Conservation (phyloP, 176 grass and related monocot genomes). For the Secale cereale region DNA sequence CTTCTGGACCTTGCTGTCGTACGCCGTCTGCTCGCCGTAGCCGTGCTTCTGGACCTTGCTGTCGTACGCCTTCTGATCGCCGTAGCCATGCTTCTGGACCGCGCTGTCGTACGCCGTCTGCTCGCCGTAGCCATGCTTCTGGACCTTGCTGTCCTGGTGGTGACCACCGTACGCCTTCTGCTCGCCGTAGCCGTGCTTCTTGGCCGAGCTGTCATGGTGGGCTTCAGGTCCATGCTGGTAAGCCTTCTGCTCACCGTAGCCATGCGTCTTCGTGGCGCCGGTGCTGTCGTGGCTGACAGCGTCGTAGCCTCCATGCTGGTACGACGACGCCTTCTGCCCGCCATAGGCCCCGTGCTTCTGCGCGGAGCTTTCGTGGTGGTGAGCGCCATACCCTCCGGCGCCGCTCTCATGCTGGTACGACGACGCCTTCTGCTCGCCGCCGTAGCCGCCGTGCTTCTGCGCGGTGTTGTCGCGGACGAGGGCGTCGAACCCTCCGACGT, state of each 20-base stretch:
- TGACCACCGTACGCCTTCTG: not conserved
- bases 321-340: not conserved
- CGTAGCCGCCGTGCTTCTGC: not conserved
- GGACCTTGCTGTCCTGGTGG: not conserved
- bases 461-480: not conserved
- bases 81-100: not conserved
- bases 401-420: not conserved
- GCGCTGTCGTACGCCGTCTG: not conserved
- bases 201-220: not conserved
- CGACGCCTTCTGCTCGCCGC: not conserved
- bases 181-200: not conserved
- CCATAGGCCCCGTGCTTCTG: not conserved
- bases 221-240: not conserved
- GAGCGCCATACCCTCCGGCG: not conserved
- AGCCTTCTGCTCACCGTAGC: not conserved
- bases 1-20: not conserved
- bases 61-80: not conserved
- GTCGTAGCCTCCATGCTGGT: constrained; percentile 3
- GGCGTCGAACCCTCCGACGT: not conserved
- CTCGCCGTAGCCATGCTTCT: not conserved
- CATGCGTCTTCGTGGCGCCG: not conserved
- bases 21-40: not conserved
- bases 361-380: not conserved
- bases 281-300: not conserved
- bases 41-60: not conserved